These are phyloP conservation scores for Russula brevipes DNA, from an alignment of 768 basidiomycete genomes.

Conservation along the genomic window DNA sequence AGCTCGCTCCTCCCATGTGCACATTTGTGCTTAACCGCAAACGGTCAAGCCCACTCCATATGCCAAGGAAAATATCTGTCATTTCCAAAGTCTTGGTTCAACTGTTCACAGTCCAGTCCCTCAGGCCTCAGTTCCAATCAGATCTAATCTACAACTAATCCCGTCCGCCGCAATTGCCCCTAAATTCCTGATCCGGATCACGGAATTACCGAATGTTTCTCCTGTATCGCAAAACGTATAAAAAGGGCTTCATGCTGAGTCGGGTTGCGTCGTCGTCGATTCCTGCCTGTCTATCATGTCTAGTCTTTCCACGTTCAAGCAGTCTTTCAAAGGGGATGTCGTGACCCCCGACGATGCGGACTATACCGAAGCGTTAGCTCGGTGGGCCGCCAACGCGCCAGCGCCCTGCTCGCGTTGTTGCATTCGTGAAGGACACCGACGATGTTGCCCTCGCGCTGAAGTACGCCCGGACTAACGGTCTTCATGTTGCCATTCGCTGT, in stretches of 20 bases:
- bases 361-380: conserved; percentile 38
- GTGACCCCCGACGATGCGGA: conserved; percentile 36
- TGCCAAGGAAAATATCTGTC: too few relatives aligned
- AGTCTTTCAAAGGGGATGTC: conserved; percentile 41
- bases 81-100: too few relatives aligned
- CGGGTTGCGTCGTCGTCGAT: not conserved
- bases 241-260: too few relatives aligned
- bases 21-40: too few relatives aligned
- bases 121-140: too few relatives aligned
- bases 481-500: conserved; percentile 43
- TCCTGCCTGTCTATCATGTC: not conserved
- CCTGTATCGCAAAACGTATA: not conserved
- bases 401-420: conserved; percentile 39
- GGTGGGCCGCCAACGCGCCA: conserved; percentile 43
- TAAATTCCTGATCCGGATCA: not conserved
- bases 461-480: conserved; percentile 34
- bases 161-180: too few relatives aligned
- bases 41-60: too few relatives aligned
- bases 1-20: too few relatives aligned
- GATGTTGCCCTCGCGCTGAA: conserved; percentile 38
- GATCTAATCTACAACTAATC: too few relatives aligned
- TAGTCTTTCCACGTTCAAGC: conserved; percentile 22
- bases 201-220: not conserved
- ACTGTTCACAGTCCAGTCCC: too few relatives aligned
- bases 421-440: conserved; percentile 39